Conservation (phyloP, 495 filamentous ascomycete genomes). For the Cercophora sp. region DNA sequence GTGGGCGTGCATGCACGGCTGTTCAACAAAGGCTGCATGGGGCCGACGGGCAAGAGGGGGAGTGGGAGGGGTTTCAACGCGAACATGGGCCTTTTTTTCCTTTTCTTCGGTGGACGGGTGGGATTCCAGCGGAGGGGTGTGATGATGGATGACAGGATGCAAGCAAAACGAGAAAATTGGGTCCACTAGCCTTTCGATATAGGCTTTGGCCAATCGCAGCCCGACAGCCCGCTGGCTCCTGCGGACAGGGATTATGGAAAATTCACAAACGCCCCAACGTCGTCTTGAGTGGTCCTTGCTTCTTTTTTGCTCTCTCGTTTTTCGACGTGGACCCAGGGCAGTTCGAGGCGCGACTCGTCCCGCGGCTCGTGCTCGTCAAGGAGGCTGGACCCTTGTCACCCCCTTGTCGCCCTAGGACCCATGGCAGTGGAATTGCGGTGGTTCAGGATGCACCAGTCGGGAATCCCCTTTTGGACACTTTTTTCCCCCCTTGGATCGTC, state of each 20-base stretch:
- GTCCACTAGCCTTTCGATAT: neutral
- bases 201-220: constrained; percentile 11
- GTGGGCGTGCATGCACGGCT: constrained; percentile 12
- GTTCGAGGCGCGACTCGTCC: constrained; percentile 18
- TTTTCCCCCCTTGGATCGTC: constrained; percentile 13
- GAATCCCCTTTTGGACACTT: constrained; percentile 16
- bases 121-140: neutral
- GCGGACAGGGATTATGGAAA: constrained; percentile 21
- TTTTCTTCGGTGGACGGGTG: constrained; percentile 9
- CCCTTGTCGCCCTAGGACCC: constrained; percentile 21
- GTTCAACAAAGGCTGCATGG: constrained; percentile 5
- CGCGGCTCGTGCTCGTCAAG: constrained; percentile 17
- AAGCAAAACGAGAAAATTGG: constrained; percentile 4
- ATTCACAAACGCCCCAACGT: constrained; percentile 23
- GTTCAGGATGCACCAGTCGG: constrained; percentile 17
- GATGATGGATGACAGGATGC: constrained; percentile 19
- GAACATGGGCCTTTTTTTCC: constrained; percentile 11
- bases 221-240: neutral
- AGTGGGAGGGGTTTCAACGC: constrained; percentile 12
- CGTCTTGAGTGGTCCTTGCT: constrained; percentile 22
- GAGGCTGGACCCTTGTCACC: neutral
- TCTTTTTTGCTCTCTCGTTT: too few relatives aligned
- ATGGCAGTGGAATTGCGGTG: constrained; percentile 21
- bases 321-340: constrained; percentile 9
- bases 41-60: neutral